Percentiles rank a stretch among this genome's conserved stretches.
These are phyloP conservation scores for Boletus patriciae DNA, from an alignment of 768 basidiomycete genomes.

Conservation along the genomic window DNA sequence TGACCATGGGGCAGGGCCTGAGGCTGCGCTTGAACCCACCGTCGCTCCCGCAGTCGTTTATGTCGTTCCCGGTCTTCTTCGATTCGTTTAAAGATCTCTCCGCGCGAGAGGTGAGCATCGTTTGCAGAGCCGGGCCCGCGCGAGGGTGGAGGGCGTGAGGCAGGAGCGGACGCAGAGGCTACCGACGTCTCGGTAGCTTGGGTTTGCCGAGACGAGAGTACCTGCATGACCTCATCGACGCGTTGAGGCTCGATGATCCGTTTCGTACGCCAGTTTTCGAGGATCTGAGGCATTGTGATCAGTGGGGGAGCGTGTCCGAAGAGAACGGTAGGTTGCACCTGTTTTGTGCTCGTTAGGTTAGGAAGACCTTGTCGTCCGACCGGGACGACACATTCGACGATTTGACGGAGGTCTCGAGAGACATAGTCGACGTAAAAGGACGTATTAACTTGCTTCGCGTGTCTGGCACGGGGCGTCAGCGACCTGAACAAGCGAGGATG, in stretches of 20 bases:
- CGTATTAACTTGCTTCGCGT: slow-evolving; percentile 35
- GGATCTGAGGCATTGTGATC: not conserved
- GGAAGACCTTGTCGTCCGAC: slow-evolving; percentile 69
- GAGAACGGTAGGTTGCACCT: slow-evolving; percentile 48
- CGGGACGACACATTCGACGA: slow-evolving; percentile 82
- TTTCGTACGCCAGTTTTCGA: too few species aligned
- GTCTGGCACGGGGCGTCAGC: slow-evolving; percentile 16
- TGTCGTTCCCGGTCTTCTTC: too few species aligned
- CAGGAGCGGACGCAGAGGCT: slow-evolving; percentile 21
- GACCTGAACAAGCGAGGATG: not conserved
- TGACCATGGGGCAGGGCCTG: not conserved
- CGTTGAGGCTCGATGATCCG: too few species aligned
- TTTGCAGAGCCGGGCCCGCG: too few species aligned
- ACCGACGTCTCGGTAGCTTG: slow-evolving; percentile 16
- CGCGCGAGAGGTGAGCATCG: too few species aligned
- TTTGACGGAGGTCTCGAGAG: slow-evolving; percentile 66
- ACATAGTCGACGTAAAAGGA: slow-evolving; percentile 76
- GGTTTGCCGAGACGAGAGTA: slow-evolving; percentile 49
- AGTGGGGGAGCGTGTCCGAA: too few species aligned
- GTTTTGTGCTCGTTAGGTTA: slow-evolving; percentile 79
- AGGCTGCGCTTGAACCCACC: too few species aligned
- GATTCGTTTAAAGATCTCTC: too few species aligned
- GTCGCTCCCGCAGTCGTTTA: too few species aligned
- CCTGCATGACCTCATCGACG: too few species aligned
- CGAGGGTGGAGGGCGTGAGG: slow-evolving; percentile 7